Conservation (phyloP, 345 rosid species). For the Erucastrum elatum region DNA sequence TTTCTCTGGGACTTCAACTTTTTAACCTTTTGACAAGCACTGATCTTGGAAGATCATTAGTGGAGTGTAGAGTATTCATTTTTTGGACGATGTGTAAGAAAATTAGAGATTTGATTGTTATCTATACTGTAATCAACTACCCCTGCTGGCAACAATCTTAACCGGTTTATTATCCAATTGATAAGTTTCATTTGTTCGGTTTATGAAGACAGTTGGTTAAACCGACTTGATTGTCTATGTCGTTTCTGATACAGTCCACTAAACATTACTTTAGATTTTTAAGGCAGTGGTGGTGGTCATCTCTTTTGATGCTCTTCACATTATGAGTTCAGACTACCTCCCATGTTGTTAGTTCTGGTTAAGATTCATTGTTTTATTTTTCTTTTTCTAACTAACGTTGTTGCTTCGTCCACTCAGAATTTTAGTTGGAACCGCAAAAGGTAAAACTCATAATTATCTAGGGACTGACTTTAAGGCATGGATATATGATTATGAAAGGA, state of each 20-base stretch:
- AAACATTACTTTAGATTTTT: not conserved
- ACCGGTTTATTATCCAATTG: not conserved
- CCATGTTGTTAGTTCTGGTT: not conserved
- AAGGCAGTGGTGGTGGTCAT: not conserved
- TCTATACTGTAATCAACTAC: not conserved
- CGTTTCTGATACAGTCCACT: not conserved
- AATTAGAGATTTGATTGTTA: slow-evolving; percentile 22
- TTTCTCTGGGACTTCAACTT: not conserved
- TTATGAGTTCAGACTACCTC: not conserved
- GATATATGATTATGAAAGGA: not conserved
- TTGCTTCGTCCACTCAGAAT: not conserved
- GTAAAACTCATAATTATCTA: not conserved
- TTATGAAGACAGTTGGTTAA: not conserved
- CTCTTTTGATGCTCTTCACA: not conserved
- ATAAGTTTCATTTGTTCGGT: not conserved
- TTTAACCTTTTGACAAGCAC: slow-evolving; percentile 15
- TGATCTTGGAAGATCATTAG: not conserved
- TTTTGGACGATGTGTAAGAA: slow-evolving; percentile 20
- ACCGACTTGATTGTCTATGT: not conserved
- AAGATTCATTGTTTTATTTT: too few species aligned
- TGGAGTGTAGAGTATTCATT: slow-evolving; percentile 22
- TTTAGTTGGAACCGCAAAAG: not conserved
- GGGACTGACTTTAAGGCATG: not conserved
- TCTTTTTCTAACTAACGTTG: not conserved
- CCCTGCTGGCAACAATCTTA: not conserved